Evolutionary conservation across 2,329 filamentous ascomycete species (phyloP), one percentile per base, ranked within the genome.

Genomic region (Paramyrothecium sp.): DNA sequence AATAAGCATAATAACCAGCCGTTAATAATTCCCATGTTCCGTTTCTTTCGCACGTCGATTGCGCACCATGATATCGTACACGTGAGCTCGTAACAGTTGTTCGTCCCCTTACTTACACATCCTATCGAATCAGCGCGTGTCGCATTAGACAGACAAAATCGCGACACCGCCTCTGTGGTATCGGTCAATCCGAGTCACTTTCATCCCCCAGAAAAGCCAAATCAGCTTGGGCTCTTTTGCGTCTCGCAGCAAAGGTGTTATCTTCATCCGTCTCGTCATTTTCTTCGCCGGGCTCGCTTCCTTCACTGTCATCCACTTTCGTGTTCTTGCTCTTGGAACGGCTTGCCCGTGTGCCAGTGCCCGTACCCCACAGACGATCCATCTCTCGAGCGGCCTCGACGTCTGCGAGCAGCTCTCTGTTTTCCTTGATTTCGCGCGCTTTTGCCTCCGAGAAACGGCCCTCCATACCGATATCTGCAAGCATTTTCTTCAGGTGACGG

Each of bases 361-460:
- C 73, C 44, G 75, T 73, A 1, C 94, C 94, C 92, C 93, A 97
- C 53, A 83, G 80, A 63, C 85, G 83, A 58, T 91, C 88, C 67
- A 92, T 93, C 70, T 95, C 88, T 70, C 91, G 87, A 17, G 97
- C 92, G 13, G 87, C 89, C 67, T 95, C 91, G 7, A 97, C 78
- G 67, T 99, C 94, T 1, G 88, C 91, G 66, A 86, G 82, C 38
- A 99, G 80, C 74, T 99, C 94, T 54, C 94, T 83, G 67, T 84
- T 81, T 75, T 97, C 94, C 70, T 92, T 95, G 70, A 98, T 97
- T 72, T 91, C 87, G 22, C 83, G 86, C 1, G 94, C 94, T 67
- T 90, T 94, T 47, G 92, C 88, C 65, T 90, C 84, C 1, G 91
- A 96, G 73, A 92, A 97, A 17, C 94, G 86, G 0, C 93, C 94